Evolutionary conservation across 1,284 basidiomycete species (phyloP), one percentile per base, ranked within the genome.

Genomic region (Puccinia sorghi): DNA sequence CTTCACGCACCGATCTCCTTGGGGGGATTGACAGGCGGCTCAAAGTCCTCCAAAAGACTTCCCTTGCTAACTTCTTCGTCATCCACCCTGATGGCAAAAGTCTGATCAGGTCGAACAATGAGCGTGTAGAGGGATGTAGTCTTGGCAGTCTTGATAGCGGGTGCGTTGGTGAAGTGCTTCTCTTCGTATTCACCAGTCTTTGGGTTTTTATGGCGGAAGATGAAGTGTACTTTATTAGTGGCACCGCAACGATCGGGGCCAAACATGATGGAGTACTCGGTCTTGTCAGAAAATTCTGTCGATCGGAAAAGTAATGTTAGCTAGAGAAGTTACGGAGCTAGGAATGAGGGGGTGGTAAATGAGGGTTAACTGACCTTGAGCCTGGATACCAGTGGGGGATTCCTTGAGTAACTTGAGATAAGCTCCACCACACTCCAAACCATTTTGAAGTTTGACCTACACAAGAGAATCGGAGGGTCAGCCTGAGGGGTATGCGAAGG

Each of bases 241-340:
- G 84, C 80, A 54, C 87, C 87, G 80, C 86, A 87, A 83, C 86
- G 91, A 86, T 93, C 92, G 82, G 90, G 93, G 84, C 93, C 94
- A 84, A 95, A 95, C 93, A 96, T 94, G 87, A 97, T 89, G 6
- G 93, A 93, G 92, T 94, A 98, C 77, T 95, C 94, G n/a, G 94
- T 97, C 86, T 79, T 71, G 76, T 79, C 76, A 32, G 76, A 79
- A 37, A 79, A 79, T 72, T 79, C 76, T 79, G 43, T 22, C 3
- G 52, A 61, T n/a, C 41, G 37, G 12, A 56, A 50, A 5, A n/a
- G 20, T 71, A 9, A 71, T 61, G 52, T 57, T 50, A 43, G 32
- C 27, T 9, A 54, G 22, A 63, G 41, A 27, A 17, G 43, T 17
- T 2, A 46, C 9, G 43, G 43, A 46, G 15, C 43, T 46, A 7